Evolutionary conservation across 139 green algal species (phyloP), one percentile per base, ranked within the genome.

Genomic region (Haematococcus sp.): DNA sequence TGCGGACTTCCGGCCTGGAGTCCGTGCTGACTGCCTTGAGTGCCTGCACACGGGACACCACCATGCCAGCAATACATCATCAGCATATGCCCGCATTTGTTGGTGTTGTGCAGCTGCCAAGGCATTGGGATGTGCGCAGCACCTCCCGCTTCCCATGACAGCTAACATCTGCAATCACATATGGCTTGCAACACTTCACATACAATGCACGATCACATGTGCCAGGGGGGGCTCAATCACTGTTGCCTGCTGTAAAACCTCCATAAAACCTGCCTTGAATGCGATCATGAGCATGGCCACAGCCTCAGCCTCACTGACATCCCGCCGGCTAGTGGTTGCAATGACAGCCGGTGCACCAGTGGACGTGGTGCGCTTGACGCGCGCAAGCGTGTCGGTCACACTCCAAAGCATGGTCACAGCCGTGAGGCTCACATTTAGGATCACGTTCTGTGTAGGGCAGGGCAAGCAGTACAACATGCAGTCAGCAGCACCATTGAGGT

Each of bases 351-450:
- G 15, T 9, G 54, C 54, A 13, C 54, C 11, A 61, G 22, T 27
- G n/a, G 75, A 68, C 31, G 67, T 51, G 2, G 75, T 73, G 30
- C 75, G 56, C 17, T 60, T 25, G 30, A 40, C 54, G 32, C 76
- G 88, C 0, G 80, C 86, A 4, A 96, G 80, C 63, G 89, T 68
- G 75, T 98, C 93, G 23, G 88, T 88, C 3, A 87, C 88, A 71
- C 93, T 96, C 93, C 93, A 98, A 1, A 98, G 86, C 63, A 97
- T 80, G 58, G 86, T 89, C 64, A 98, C 89, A 30, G 94, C 84
- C 15, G 93, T 94, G 5, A 98, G 86, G 52, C 78, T 91, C 20
- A 98, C 91, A 68, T 98, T 98, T n/a, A 98, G 63, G 32, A 94
- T 88, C 0, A 73, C 68, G 49, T 88, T 83, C 68, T 93, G 71